A percentile compares a stretch with the other conserved stretches of the same genome.
These are phyloP conservation scores for Phytophthora quininea DNA, from an alignment of 352 stramenopile genomes.

Conservation along the genomic window DNA sequence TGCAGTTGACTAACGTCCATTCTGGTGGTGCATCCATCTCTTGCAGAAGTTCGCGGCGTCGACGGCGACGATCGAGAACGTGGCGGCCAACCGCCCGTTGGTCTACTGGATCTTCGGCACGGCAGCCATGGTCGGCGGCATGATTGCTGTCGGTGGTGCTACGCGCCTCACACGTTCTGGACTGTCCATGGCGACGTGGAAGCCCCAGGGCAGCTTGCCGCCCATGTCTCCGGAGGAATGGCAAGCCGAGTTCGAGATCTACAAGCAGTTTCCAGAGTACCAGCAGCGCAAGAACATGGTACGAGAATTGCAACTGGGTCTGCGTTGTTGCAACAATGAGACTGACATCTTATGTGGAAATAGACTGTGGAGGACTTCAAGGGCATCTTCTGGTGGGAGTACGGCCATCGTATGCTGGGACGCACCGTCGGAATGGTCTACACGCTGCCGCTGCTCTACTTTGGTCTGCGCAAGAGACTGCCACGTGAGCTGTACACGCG, in stretches of 20 bases:
- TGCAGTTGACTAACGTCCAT: constrained; percentile 9
- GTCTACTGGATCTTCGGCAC: constrained; percentile 96
- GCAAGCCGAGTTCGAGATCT: constrained; percentile 96
- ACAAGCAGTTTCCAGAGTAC: constrained; percentile 99
- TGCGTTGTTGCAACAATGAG: not conserved
- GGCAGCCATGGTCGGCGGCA: constrained; percentile 94
- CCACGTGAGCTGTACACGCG: constrained; percentile 73
- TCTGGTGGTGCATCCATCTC: constrained; percentile 11
- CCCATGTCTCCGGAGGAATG: constrained; percentile 94
- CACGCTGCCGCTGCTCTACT: constrained; percentile 93
- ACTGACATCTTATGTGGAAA: constrained; percentile 2
- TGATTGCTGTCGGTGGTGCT: constrained; percentile 97
- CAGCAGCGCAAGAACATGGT: constrained; percentile 94
- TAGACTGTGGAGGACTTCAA: constrained; percentile 99
- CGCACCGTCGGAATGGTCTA: constrained; percentile 95
- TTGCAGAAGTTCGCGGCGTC: constrained; percentile 55
- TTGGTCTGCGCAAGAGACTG: constrained; percentile 84
- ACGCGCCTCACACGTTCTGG: constrained; percentile 97
- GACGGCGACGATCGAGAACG: constrained; percentile 79
- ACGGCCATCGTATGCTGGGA: constrained; percentile 98
- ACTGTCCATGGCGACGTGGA: constrained; percentile 98
- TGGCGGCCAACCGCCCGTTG: constrained; percentile 82
- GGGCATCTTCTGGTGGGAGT: constrained; percentile 97
- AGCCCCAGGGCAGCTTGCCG: constrained; percentile 92
- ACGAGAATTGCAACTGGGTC: constrained; percentile 6